A percentile compares a stretch with the other conserved stretches of the same genome.
phyloP scores from a whole-genome alignment of 2,329 filamentous ascomycete species.

The Leptographium flavum region DNA sequence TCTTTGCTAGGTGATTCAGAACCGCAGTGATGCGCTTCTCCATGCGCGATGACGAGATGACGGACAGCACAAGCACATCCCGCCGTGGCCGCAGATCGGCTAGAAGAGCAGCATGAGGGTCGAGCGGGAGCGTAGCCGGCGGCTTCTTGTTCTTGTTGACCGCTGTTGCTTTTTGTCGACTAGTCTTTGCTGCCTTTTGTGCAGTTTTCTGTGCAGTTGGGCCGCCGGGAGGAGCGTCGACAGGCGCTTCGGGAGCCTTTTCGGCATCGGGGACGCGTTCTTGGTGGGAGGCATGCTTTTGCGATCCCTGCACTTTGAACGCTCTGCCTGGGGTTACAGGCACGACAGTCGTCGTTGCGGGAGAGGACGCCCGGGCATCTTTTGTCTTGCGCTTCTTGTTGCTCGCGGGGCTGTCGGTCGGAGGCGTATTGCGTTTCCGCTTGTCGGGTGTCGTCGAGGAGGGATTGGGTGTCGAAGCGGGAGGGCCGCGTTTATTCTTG shows the following conservation, averaged over 20 bases:
- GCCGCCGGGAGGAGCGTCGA: no score
- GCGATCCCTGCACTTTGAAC: not conserved
- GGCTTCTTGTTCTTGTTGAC: conserved; percentile 5
- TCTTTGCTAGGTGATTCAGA: conserved; percentile 25
- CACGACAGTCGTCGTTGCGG: not conserved
- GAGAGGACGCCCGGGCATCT: not conserved
- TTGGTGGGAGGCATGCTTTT: not conserved
- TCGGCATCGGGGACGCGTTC: no score
- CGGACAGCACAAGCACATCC: conserved; percentile 35
- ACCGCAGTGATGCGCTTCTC: conserved; percentile 34
- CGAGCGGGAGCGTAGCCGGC: conserved; percentile 14
- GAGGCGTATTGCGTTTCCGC: not conserved
- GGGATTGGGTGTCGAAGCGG: no score
- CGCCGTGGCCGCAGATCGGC: conserved; percentile 29
- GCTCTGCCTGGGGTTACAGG: conserved; percentile 4
- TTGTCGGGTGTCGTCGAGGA: not conserved
- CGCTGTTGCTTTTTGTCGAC: conserved; percentile 21
- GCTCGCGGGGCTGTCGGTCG: not conserved
- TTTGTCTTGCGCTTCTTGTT: conserved; percentile 5
- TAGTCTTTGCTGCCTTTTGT: conserved; percentile 15
- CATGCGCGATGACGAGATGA: conserved; percentile 48
- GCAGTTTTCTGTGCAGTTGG: not conserved
- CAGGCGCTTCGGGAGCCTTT: no score
- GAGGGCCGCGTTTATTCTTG: not conserved
- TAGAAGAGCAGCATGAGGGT: conserved; percentile 28